phyloP scores from a whole-genome alignment of 768 basidiomycete species.

The Boletus sp. region DNA sequence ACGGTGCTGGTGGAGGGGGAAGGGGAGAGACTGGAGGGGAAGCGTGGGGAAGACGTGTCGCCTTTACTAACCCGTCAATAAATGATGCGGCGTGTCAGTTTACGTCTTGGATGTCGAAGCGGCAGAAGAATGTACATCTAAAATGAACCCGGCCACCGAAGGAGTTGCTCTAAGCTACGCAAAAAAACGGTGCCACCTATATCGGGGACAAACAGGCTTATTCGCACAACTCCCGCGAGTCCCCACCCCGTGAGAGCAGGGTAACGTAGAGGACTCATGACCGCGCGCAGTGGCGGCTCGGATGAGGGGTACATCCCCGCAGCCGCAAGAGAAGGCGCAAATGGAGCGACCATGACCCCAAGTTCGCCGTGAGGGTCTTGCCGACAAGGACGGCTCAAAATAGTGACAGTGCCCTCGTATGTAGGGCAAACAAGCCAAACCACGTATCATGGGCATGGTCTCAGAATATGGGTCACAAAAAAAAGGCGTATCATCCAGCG shows the following conservation, averaged over 20 bases:
- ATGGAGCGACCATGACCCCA: slow-evolving; percentile 5
- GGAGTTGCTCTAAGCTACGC: slow-evolving; percentile 10
- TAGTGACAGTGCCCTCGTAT: neutral
- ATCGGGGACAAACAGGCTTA: slow-evolving; percentile 3
- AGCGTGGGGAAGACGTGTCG: slow-evolving; percentile 16
- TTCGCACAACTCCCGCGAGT: slow-evolving; percentile 13
- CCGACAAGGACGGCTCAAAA: slow-evolving; percentile 1
- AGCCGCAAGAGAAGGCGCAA: slow-evolving; percentile 12
- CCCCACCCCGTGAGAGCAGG: slow-evolving; percentile 5
- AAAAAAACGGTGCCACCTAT: slow-evolving; percentile 6
- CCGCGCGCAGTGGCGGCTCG: slow-evolving; percentile 4
- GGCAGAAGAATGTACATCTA: slow-evolving; percentile 5
- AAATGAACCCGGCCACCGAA: slow-evolving; percentile 12
- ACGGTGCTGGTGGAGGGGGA: neutral
- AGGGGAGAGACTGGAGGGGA: neutral
- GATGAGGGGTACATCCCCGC: slow-evolving; percentile 2
- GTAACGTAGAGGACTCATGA: neutral
- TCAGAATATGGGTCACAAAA: slow-evolving; percentile 4
- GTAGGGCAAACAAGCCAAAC: slow-evolving; percentile 1
- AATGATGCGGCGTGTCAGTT: slow-evolving; percentile 25
- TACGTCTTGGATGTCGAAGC: slow-evolving; percentile 23
- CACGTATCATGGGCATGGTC: neutral
- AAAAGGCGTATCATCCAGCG: slow-evolving; percentile 1
- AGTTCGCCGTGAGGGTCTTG: slow-evolving; percentile 7
- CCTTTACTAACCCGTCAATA: slow-evolving; percentile 5